Evolutionary conservation across 83 land plant species (phyloP), one percentile per base, ranked within the genome.

Genomic region (Larix sibirica): DNA sequence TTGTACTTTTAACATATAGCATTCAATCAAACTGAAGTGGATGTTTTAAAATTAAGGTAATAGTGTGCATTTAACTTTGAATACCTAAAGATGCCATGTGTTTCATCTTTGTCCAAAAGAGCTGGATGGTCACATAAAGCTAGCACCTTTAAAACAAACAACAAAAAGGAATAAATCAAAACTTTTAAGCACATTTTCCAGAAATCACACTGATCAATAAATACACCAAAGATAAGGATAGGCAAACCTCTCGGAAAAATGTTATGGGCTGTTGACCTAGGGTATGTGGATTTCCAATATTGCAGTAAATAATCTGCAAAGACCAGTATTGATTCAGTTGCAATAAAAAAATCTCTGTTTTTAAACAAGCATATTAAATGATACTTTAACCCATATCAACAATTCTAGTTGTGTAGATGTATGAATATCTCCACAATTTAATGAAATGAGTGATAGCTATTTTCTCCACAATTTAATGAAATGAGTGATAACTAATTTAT

Each of bases 271-370:
- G 93, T 85, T 97, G 99, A 77, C 99, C 97, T 84, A 97, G 96
- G 64, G 99, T 88, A 79, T 97, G 99, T 80, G 99, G 99, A 88
- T 97, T 96, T 83, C 99, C 99, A 88, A 97, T 94, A 68, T 97
- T 97, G 84, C 98, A 96, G 88, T 94, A 96, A 20, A 96, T 88
- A 64, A 97, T 92, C 99, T 97, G 28, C 68, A 65, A 21, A 65
- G 28, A 26, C 68, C 21, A 65, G 16, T 61, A 71, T 79, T 62
- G 33, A 4, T 60, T 74, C 77, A 74, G 58, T 74, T 47, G 28
- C 44, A 74, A 12, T 16, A 74, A 74, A 4, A 4, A 21, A 74
- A 13, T 74, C 17, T 1, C 36, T 33, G 36, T 33, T 33, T 33
- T 33, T 33, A 33, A 33, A 33, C 23, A 74, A 38, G 36, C 36